Evolutionary conservation across 148 eudicot species (phyloP).

Genomic region (Heliamphora exappendiculata): DNA sequence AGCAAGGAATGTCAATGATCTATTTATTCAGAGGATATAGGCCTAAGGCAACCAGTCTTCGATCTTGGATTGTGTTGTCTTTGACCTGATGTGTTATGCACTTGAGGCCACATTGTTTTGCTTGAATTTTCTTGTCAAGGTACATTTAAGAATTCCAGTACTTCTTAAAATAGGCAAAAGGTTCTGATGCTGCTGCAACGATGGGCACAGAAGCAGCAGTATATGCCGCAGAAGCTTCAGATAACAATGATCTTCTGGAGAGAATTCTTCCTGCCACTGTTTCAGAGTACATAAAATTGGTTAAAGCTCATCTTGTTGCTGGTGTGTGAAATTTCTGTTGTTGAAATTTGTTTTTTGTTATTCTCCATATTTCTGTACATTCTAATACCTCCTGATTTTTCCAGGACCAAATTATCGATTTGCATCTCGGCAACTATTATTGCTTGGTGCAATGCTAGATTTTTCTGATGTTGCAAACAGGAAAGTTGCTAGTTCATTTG

Average conservation of each 20-base stretch:
- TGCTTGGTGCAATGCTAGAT: slow-evolving; percentile 87
- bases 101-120: background rate
- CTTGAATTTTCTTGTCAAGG: background rate
- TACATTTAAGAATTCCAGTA: background rate
- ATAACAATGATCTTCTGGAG: slow-evolving; percentile 77
- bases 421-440: slow-evolving; percentile 72
- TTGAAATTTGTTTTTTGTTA: slow-evolving; percentile 1
- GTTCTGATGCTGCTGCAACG: slow-evolving; percentile 89
- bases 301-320: slow-evolving; percentile 72
- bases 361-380: background rate
- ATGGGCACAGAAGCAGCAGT: slow-evolving; percentile 87
- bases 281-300: slow-evolving; percentile 69
- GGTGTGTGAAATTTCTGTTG: slow-evolving; percentile 37
- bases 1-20: background rate
- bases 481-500: slow-evolving; percentile 63
- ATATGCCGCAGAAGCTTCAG: slow-evolving; percentile 95
- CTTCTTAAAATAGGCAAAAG: slow-evolving; percentile 55
- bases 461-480: slow-evolving; percentile 79
- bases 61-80: background rate
- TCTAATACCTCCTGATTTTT: slow-evolving; percentile 14
- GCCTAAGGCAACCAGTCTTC: background rate
- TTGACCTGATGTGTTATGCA: background rate
- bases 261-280: slow-evolving; percentile 72
- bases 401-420: slow-evolving; percentile 74
- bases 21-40: background rate